These are phyloP conservation scores for Aquilaria yunnanensis DNA, from an alignment of 345 rosid genomes.

Conservation along the genomic window DNA sequence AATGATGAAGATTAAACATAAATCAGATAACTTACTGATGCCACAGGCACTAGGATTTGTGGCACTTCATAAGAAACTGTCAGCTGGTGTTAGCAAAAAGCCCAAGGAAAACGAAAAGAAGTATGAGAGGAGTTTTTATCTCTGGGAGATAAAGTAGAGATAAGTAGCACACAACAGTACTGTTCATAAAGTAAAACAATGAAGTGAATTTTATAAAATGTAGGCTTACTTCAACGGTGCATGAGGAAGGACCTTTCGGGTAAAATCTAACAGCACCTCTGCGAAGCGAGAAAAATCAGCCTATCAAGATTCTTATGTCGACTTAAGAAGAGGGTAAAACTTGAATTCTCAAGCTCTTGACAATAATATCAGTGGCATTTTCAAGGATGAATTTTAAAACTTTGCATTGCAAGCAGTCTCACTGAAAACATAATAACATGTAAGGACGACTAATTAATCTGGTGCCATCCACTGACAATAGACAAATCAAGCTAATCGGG, in stretches of 20 bases:
- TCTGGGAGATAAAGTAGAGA: neutral
- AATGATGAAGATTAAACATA: neutral
- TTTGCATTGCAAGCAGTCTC: no score
- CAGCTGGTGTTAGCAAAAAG: conserved; percentile 29
- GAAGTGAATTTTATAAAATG: conserved; percentile 6
- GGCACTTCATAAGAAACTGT: conserved; percentile 96
- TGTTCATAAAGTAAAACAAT: neutral
- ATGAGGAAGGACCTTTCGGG: conserved; percentile 70
- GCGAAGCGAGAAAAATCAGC: conserved; percentile 21
- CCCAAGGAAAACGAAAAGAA: conserved; percentile 21
- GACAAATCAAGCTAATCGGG: no score
- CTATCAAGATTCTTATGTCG: conserved; percentile 12
- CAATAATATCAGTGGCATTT: no score
- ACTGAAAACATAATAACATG: no score
- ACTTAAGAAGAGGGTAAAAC: neutral
- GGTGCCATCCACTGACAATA: no score
- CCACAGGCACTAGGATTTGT: conserved; percentile 62
- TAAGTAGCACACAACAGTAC: neutral
- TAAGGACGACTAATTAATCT: no score
- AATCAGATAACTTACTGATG: conserved; percentile 53
- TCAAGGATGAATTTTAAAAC: no score
- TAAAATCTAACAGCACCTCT: conserved; percentile 87
- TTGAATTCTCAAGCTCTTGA: no score
- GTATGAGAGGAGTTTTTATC: neutral
- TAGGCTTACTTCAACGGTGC: conserved; percentile 62